A percentile compares a stretch with the other conserved stretches of the same genome.
Conservation (phyloP, 2,329 filamentous ascomycete species). For the Penicillium polonicum region DNA sequence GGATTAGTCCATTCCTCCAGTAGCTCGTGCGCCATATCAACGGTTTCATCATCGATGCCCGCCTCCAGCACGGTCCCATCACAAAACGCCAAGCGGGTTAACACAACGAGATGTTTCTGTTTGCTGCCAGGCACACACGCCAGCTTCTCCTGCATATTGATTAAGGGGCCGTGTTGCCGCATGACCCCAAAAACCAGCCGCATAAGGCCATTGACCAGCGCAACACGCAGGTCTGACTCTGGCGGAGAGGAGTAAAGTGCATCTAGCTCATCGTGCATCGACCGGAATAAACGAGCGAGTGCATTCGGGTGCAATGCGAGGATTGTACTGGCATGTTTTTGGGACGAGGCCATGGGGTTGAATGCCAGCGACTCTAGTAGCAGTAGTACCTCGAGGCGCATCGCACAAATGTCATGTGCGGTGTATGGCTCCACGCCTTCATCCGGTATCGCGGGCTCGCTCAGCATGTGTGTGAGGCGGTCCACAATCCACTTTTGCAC, state of each 20-base stretch:
- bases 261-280: constrained; percentile 71
- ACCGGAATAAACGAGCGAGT: constrained; percentile 71
- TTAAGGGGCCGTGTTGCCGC: constrained; percentile 58
- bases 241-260: constrained; percentile 55
- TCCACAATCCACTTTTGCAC: constrained; percentile 54
- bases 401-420: constrained; percentile 39
- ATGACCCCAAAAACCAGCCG: constrained; percentile 62
- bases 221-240: constrained; percentile 48
- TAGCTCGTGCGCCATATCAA: constrained; percentile 77
- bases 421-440: constrained; percentile 45
- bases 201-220: constrained; percentile 59
- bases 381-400: constrained; percentile 47
- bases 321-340: constrained; percentile 57
- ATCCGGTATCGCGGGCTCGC: constrained; percentile 51
- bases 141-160: constrained; percentile 72
- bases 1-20: constrained; percentile 78
- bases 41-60: constrained; percentile 73
- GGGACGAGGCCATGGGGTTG: constrained; percentile 58
- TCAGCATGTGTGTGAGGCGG: constrained; percentile 57
- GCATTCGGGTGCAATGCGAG: constrained; percentile 67
- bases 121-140: constrained; percentile 67
- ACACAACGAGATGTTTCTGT: constrained; percentile 76
- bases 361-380: constrained; percentile 45
- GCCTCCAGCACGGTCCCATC: constrained; percentile 76
- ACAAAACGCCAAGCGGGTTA: constrained; percentile 82